Evolutionary conservation across 345 rosid genomes (phyloP).

Genomic region (rapeseed (Brassica napus)): DNA sequence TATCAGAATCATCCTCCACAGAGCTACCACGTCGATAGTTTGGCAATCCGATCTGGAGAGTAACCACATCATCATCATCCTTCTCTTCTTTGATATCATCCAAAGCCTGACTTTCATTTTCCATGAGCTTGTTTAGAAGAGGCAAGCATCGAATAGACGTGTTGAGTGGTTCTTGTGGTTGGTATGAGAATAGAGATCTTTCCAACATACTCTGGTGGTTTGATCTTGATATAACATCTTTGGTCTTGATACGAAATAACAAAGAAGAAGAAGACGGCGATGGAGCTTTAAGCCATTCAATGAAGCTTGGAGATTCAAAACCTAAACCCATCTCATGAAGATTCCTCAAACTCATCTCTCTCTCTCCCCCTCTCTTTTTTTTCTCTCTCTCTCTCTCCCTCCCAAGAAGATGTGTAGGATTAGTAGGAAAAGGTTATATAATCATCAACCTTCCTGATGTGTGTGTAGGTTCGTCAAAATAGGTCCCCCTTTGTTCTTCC

Average conservation of each 20-base stretch:
- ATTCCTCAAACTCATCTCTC: conserved; percentile 30
- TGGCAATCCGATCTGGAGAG: conserved; percentile 40
- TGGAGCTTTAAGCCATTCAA: conserved; percentile 38
- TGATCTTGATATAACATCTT: conserved; percentile 31
- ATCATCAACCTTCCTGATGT: neutral
- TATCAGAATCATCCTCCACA: conserved; percentile 33
- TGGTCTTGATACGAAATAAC: conserved; percentile 28
- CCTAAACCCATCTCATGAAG: conserved; percentile 25
- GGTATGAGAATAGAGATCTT: conserved; percentile 27
- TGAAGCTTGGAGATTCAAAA: conserved; percentile 30
- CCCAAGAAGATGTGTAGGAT: neutral
- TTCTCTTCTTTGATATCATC: conserved; percentile 27
- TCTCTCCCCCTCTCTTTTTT: neutral
- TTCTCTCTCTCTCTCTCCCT: neutral
- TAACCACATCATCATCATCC: conserved; percentile 29
- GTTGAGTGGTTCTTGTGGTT: conserved; percentile 27
- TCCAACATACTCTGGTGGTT: conserved; percentile 23
- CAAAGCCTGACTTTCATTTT: conserved; percentile 7
- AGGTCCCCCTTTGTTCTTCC: neutral
- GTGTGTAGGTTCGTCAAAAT: neutral
- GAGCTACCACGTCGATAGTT: conserved; percentile 35
- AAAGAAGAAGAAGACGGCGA: conserved; percentile 37
- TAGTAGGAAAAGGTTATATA: neutral
- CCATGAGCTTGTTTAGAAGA: conserved; percentile 44
- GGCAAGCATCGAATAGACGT: conserved; percentile 37